These are phyloP conservation scores for Raphanus raphanistrum DNA, from an alignment of 345 rosid genomes.

Conservation along the genomic window DNA sequence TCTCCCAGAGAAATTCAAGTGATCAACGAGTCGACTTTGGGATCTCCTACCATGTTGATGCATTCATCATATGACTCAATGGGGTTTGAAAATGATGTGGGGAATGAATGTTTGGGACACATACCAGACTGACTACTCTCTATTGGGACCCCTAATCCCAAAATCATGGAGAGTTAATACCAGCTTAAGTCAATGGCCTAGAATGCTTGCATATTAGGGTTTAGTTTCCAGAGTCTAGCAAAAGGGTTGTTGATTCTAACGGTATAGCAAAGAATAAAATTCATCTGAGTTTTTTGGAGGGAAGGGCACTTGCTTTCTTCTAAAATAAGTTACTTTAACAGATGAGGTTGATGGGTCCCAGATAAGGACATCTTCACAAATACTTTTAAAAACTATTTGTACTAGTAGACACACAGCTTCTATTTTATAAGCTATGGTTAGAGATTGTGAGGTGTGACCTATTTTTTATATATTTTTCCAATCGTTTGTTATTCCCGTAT, in stretches of 20 bases:
- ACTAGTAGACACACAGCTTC: constrained; percentile 15
- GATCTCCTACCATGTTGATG: constrained; percentile 82
- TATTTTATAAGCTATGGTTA: constrained; percentile 33
- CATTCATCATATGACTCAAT: constrained; percentile 32
- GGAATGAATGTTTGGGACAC: constrained; percentile 31
- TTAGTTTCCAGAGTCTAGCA: constrained; percentile 22
- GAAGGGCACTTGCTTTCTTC: constrained; percentile 17
- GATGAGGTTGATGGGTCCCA: constrained; percentile 32
- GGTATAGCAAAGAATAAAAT: constrained; percentile 22
- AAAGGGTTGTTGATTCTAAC: constrained; percentile 36
- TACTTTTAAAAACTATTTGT: not conserved
- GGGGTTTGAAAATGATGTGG: constrained; percentile 17
- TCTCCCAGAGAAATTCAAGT: constrained; percentile 80
- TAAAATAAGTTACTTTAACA: not conserved
- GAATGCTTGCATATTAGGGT: constrained; percentile 1
- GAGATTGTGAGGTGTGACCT: constrained; percentile 32
- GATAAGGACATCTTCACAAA: constrained; percentile 21
- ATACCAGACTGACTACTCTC: constrained; percentile 37
- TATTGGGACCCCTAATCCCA: constrained; percentile 37
- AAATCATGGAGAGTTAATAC: not conserved
- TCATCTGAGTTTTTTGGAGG: constrained; percentile 33
- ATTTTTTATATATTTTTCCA: not conserved
- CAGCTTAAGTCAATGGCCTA: constrained; percentile 1
- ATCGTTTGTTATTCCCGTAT: not conserved
- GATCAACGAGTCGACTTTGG: constrained; percentile 77